These are phyloP conservation scores for Aspergillus spinulosporus DNA, from an alignment of 2,329 filamentous ascomycete genomes.

Conservation along the genomic window DNA sequence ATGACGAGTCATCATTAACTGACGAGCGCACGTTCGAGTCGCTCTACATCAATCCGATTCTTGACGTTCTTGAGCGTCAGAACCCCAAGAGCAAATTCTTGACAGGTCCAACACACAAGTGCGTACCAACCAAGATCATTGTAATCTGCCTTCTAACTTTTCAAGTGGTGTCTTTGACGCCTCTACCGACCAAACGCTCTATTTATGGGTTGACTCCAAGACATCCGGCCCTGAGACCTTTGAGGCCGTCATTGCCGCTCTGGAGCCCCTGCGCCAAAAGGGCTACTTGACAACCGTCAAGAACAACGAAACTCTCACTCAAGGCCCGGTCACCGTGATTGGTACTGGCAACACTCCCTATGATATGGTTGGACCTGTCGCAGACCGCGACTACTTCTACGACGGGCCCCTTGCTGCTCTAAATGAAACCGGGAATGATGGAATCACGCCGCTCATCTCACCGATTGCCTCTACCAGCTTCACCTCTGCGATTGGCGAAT, in stretches of 20 bases:
- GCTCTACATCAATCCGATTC: slow-evolving; percentile 61
- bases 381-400: slow-evolving; percentile 59
- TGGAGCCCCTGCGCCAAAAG: slow-evolving; percentile 57
- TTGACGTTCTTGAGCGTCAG: slow-evolving; percentile 56
- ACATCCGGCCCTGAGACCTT: slow-evolving; percentile 58
- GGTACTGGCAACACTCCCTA: slow-evolving; percentile 61
- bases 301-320: slow-evolving; percentile 45
- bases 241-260: slow-evolving; percentile 55
- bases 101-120: slow-evolving; percentile 51
- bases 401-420: slow-evolving; percentile 57
- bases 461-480: slow-evolving; percentile 59
- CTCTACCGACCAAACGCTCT: slow-evolving; percentile 56
- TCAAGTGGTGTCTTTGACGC: slow-evolving; percentile 61
- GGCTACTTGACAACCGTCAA: slow-evolving; percentile 57
- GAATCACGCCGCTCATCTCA: slow-evolving; percentile 51
- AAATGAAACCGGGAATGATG: slow-evolving; percentile 38
- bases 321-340: slow-evolving; percentile 59
- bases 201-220: slow-evolving; percentile 66
- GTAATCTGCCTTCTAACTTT: slow-evolving; percentile 2
- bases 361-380: slow-evolving; percentile 48
- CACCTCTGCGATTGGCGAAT: slow-evolving; percentile 39
- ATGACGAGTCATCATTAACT: slow-evolving; percentile 55
- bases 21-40: slow-evolving; percentile 55
- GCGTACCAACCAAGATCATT: slow-evolving; percentile 8
- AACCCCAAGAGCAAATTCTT: slow-evolving; percentile 58